Base-by-base conservation (phyloP, 2,329 filamentous ascomycete genomes). In the Fusarium torulosum region DNA sequence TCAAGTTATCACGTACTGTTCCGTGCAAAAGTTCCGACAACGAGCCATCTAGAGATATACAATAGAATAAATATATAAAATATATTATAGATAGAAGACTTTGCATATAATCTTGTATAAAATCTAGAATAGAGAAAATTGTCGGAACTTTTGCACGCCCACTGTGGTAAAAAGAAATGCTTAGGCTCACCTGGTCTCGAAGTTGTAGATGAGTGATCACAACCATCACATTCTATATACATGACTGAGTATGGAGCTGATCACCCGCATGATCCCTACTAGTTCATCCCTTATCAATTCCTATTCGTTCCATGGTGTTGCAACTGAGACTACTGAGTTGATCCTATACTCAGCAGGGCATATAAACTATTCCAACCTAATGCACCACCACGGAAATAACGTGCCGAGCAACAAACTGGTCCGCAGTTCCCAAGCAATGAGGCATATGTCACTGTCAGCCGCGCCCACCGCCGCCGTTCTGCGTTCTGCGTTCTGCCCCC, bases 331-430 rank as follows among this genome's bases (percentile, higher is more conserved):
- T 41, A 35, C 17, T 31, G 38, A 38, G 33, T 40, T 33, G 35
- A 40, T 50, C 47, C 14, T 10, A 55, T 33, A 35, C 53, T 40
- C 31, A 29, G 9, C 35, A 55, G 53, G 53, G 53, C 25, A 51
- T 45, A 40, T 49, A 51, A 15, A 19, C 35, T n/a, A 40, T 43
- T 47, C 17, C 15, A 15, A 59, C 38, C 47, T 56, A 31, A 53
- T 68, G 65, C 65, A 62, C 43, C 46, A 42, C 31, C 37, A 29
- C 65, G 66, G 66, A 62, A 66, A 69, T 46, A 62, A 57, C 35
- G 55, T 68, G 65, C 65, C 65, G 65, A 69, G 42, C 53, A 17
- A 45, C 44, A 42, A 59, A 38, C 25, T 29, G 27, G 27, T 29
- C 11, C 11, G 27, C 27, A 11, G 27, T 29, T 29, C 25, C 37